Percentiles rank a stretch among this genome's conserved stretches.
Conservation (phyloP, 2,329 filamentous ascomycete genomes). For the Gnomoniopsis sp. region DNA sequence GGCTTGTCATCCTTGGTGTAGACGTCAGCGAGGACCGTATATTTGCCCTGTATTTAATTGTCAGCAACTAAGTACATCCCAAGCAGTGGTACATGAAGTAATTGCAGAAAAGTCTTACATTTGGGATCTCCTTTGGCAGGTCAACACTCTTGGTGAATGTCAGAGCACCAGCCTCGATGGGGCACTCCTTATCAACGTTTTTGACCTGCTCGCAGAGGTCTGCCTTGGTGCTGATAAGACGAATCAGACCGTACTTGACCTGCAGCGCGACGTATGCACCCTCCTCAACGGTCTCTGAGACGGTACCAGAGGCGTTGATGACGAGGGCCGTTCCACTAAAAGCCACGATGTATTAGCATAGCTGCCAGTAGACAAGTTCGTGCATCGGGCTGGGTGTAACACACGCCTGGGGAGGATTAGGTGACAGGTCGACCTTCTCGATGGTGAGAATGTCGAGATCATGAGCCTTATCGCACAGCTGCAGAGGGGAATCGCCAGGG, state of each 20-base stretch:
- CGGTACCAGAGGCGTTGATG: conserved; percentile 75
- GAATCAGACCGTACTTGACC: conserved; percentile 94
- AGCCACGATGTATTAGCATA: background rate
- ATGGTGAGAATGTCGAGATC: conserved; percentile 70
- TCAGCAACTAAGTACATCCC: background rate
- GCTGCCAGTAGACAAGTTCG: background rate
- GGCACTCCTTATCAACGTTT: conserved; percentile 87
- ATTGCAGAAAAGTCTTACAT: conserved; percentile 52
- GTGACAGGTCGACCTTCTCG: conserved; percentile 72
- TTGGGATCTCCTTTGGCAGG: conserved; percentile 81
- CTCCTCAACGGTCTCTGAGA: conserved; percentile 68
- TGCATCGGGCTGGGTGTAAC: conserved; percentile 32
- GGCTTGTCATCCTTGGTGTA: conserved; percentile 67
- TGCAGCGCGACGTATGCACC: conserved; percentile 79
- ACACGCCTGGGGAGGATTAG: conserved; percentile 86
- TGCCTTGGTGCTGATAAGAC: conserved; percentile 73
- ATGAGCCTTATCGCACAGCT: conserved; percentile 69
- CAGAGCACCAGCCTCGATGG: conserved; percentile 75
- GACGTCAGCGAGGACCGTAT: conserved; percentile 85
- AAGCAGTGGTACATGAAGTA: background rate
- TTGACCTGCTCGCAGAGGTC: conserved; percentile 86
- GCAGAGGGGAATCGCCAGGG: conserved; percentile 80
- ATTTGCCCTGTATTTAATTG: conserved; percentile 64
- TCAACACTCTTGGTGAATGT: conserved; percentile 76
- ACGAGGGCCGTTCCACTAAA: conserved; percentile 70